Evolutionary conservation across 768 basidiomycete genomes (phyloP).

Genomic region (Rhodotorula toruloides): DNA sequence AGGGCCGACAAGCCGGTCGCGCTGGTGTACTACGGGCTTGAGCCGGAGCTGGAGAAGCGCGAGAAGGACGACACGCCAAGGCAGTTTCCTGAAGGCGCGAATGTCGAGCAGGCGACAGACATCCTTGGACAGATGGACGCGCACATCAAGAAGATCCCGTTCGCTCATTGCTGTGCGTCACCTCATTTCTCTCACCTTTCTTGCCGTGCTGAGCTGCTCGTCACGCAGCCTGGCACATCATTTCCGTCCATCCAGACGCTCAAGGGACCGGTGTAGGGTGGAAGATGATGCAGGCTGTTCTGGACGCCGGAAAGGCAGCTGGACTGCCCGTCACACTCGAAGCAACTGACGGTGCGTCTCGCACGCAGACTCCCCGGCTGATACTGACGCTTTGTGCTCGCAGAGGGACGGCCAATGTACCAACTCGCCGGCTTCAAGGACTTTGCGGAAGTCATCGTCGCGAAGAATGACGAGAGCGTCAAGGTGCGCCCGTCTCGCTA

Average conservation of each 20-base stretch:
- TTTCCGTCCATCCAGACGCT: not conserved
- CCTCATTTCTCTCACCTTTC: not conserved
- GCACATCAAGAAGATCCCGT: not conserved
- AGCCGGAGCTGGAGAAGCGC: not conserved
- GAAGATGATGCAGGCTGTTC: not conserved
- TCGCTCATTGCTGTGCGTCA: conserved; percentile 6
- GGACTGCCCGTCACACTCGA: not conserved
- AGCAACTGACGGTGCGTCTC: not conserved
- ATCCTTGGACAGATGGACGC: not conserved
- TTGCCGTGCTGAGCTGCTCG: not conserved
- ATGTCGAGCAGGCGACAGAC: not conserved
- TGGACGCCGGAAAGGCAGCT: not conserved
- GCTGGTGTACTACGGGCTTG: not conserved
- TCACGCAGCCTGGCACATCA: not conserved
- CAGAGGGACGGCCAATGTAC: not conserved
- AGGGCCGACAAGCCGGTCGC: conserved; percentile 1
- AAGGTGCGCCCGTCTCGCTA: not conserved
- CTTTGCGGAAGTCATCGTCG: not conserved
- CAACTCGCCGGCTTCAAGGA: not conserved
- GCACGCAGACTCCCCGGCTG: not conserved
- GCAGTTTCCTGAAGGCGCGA: not conserved
- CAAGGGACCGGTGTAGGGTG: not conserved
- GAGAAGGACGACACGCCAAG: not conserved
- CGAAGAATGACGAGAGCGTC: not conserved
- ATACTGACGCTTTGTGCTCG: not conserved